phyloP scores from a whole-genome alignment of 2,329 filamentous ascomycete genomes.

The Fusarium tricinctum region DNA sequence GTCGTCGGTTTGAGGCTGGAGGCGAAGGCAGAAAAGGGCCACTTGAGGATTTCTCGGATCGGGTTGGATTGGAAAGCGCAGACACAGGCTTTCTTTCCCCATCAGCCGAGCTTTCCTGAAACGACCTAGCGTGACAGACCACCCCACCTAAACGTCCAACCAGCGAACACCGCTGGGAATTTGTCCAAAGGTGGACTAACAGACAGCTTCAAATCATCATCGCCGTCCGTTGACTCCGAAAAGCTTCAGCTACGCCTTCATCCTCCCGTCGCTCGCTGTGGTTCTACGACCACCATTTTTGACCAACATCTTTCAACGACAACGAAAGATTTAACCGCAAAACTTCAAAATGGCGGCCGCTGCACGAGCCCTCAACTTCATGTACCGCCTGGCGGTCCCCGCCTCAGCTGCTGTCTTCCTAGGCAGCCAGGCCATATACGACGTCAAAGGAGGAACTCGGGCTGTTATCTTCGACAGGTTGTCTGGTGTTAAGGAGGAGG shows the following conservation, averaged over 20 bases:
- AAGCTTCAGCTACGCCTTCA: slow-evolving; percentile 42
- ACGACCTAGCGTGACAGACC: slow-evolving; percentile 49
- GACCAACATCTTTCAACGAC: slow-evolving; percentile 1
- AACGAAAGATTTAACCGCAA: slow-evolving; percentile 15
- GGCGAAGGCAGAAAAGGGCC: slow-evolving; percentile 48
- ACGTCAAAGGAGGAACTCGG: slow-evolving; percentile 93
- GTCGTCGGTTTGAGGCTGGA: slow-evolving; percentile 47
- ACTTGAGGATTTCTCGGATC: slow-evolving; percentile 49
- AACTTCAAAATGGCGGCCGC: slow-evolving; percentile 64
- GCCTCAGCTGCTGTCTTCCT: slow-evolving; percentile 76
- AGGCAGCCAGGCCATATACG: slow-evolving; percentile 88
- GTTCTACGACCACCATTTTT: slow-evolving; percentile 14
- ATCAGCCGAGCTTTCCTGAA: slow-evolving; percentile 55
- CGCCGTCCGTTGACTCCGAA: slow-evolving; percentile 47
- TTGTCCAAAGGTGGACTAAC: slow-evolving; percentile 33
- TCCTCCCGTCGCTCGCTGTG: slow-evolving; percentile 25
- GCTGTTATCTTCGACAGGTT: slow-evolving; percentile 98
- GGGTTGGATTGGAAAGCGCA: slow-evolving; percentile 48
- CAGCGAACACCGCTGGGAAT: slow-evolving; percentile 42
- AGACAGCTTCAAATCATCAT: slow-evolving; percentile 50
- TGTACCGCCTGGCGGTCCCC: slow-evolving; percentile 81
- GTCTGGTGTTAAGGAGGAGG: slow-evolving; percentile 90
- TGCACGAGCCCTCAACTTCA: slow-evolving; percentile 69
- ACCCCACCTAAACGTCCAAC: slow-evolving; percentile 41
- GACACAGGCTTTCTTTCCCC: slow-evolving; percentile 40